These are phyloP conservation scores for Astrothelium macrocarpum DNA, from an alignment of 495 filamentous ascomycete genomes.

Conservation along the genomic window DNA sequence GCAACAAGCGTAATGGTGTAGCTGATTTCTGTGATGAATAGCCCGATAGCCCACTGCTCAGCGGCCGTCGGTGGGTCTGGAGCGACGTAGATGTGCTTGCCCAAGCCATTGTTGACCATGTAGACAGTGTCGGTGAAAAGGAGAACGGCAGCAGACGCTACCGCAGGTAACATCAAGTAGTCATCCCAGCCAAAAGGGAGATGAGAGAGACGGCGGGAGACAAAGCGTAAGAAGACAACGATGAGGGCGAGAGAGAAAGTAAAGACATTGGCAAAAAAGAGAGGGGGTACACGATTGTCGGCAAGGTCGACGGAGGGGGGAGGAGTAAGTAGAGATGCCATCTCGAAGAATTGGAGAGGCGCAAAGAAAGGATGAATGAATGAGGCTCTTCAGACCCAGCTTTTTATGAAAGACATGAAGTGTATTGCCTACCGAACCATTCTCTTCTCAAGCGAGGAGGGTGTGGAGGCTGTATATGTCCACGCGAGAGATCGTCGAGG, in stretches of 20 bases:
- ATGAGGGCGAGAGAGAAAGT: background rate
- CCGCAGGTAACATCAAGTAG: background rate
- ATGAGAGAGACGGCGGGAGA: background rate
- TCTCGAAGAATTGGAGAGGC: background rate
- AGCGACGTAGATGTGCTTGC: background rate
- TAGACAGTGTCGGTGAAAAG: background rate
- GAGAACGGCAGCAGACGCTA: background rate
- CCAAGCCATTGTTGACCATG: conserved; percentile 3
- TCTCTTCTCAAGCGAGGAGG: background rate
- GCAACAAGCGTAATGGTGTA: conserved; percentile 3
- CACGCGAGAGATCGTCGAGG: background rate
- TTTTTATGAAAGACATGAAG: background rate
- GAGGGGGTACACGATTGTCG: background rate
- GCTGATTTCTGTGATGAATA: conserved; percentile 6
- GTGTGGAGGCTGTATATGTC: background rate
- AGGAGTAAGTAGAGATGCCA: background rate
- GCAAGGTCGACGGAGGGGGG: background rate
- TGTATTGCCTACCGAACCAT: background rate
- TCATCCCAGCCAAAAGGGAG: background rate
- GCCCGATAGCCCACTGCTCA: background rate
- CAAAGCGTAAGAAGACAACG: background rate
- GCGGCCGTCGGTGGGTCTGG: background rate
- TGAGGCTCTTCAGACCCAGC: background rate
- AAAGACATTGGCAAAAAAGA: conserved; percentile 1
- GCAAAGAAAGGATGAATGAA: background rate